These are phyloP conservation scores for Pythium insidiosum DNA, from an alignment of 352 stramenopile genomes.

Conservation along the genomic window DNA sequence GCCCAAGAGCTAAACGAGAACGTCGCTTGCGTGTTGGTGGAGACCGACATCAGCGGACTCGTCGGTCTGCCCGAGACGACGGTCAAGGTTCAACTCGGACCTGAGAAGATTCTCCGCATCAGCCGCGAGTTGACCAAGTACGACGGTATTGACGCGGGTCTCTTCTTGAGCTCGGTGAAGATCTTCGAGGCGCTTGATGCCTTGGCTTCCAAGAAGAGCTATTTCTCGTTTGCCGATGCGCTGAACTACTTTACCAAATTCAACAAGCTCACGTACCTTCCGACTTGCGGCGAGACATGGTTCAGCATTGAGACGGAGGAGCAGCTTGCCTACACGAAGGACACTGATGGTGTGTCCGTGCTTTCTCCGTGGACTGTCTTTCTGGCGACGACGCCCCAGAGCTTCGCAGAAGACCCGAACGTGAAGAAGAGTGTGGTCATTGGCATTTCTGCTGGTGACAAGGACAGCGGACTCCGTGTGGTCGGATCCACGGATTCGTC, in stretches of 20 bases:
- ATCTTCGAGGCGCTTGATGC: conserved; percentile 65
- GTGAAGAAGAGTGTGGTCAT: conserved; percentile 76
- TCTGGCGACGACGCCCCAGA: conserved; percentile 44
- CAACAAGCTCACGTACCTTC: conserved; percentile 53
- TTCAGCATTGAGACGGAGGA: conserved; percentile 81
- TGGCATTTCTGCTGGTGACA: conserved; percentile 45
- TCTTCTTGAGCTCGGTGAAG: conserved; percentile 59
- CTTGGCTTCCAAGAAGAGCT: conserved; percentile 47
- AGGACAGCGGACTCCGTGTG: conserved; percentile 58
- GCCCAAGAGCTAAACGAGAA: conserved; percentile 46
- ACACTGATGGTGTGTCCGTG: conserved; percentile 54
- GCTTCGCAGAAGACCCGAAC: conserved; percentile 22
- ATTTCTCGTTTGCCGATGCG: conserved; percentile 72
- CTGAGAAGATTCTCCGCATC: conserved; percentile 56
- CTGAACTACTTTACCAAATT: conserved; percentile 61
- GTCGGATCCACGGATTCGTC: conserved; percentile 43
- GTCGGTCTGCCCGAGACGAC: conserved; percentile 48
- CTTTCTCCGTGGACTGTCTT: conserved; percentile 76
- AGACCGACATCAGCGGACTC: conserved; percentile 57
- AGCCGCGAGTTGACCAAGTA: conserved; percentile 39
- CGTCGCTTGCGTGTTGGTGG: conserved; percentile 63
- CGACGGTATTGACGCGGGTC: conserved; percentile 58
- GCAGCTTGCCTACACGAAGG: conserved; percentile 68
- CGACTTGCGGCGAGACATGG: conserved; percentile 67
- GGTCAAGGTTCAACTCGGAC: conserved; percentile 51